Percentiles rank a stretch among this genome's conserved stretches.
These are phyloP conservation scores for Hibiscus syriacus DNA, from an alignment of 345 rosid species.

Conservation along the genomic window DNA sequence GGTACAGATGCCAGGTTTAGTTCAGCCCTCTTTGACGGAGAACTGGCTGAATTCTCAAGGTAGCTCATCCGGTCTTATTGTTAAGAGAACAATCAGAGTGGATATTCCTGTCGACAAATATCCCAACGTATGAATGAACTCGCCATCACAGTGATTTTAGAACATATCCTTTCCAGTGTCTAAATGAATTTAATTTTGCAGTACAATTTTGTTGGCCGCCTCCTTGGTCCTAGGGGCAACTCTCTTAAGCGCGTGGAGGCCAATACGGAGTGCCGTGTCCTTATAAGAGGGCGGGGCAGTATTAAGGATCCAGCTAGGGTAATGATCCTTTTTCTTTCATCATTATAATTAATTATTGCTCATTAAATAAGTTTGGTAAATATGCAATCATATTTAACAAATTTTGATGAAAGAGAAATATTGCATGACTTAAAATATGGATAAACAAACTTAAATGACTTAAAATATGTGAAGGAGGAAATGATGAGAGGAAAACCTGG, in stretches of 20 bases:
- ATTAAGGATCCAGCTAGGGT: constrained; percentile 88
- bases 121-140: constrained; percentile 56
- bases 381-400: background rate
- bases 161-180: constrained; percentile 6
- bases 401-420: background rate
- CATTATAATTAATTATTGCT: background rate
- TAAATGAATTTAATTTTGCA: too few species aligned
- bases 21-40: constrained; percentile 57
- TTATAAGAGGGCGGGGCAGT: constrained; percentile 94
- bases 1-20: constrained; percentile 59
- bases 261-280: constrained; percentile 82
- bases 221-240: constrained; percentile 96
- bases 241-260: constrained; percentile 97
- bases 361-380: background rate
- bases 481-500: constrained; percentile 96
- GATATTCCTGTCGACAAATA: constrained; percentile 89
- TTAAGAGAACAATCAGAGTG: constrained; percentile 74
- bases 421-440: background rate
- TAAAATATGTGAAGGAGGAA: constrained; percentile 55
- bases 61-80: constrained; percentile 80
- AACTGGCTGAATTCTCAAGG: constrained; percentile 75
- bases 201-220: constrained; percentile 67
- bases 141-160: background rate
- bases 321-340: background rate
- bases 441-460: background rate